Percentiles rank a stretch among this genome's conserved stretches.
These are phyloP conservation scores for Xerocomus brunneocitrinus DNA, from an alignment of 768 basidiomycete genomes.

Conservation along the genomic window DNA sequence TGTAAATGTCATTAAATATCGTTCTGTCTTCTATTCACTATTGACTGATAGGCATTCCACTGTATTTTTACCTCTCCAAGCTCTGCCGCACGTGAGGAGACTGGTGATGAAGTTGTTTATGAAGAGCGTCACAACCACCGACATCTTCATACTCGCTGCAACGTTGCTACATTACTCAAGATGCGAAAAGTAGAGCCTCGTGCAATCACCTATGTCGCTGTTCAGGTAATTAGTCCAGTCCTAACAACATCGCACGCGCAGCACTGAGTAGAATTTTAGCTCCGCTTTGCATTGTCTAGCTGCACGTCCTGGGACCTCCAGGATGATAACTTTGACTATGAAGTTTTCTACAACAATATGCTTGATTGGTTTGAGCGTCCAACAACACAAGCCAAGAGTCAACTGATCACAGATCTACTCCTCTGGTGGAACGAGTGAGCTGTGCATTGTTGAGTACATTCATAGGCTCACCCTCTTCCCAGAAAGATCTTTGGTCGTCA, in stretches of 20 bases:
- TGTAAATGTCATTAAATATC: neutral
- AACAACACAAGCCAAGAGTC: neutral
- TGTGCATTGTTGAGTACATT: too few species aligned
- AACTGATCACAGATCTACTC: slow-evolving; percentile 1
- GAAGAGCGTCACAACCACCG: neutral
- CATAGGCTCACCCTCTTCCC: too few species aligned
- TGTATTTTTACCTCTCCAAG: slow-evolving; percentile 8
- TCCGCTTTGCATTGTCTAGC: slow-evolving; percentile 13
- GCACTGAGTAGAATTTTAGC: slow-evolving; percentile 1
- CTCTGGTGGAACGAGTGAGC: slow-evolving; percentile 14
- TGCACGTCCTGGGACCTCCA: neutral
- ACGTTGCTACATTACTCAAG: slow-evolving; percentile 5
- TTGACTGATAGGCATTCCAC: slow-evolving; percentile 10
- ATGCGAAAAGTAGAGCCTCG: slow-evolving; percentile 16
- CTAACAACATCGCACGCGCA: neutral
- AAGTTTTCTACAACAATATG: slow-evolving; percentile 13
- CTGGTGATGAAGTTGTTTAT: neutral
- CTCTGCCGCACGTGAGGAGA: neutral
- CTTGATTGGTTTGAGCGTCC: slow-evolving; percentile 15
- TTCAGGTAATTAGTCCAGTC: slow-evolving; percentile 15
- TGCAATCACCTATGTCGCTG: slow-evolving; percentile 22
- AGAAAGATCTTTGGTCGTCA: too few species aligned
- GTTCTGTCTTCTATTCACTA: too few species aligned
- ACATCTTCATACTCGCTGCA: neutral
- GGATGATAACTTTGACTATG: slow-evolving; percentile 7